Evolutionary conservation across 2,329 filamentous ascomycete genomes (phyloP).

Genomic region (Rutstroemia sp.): DNA sequence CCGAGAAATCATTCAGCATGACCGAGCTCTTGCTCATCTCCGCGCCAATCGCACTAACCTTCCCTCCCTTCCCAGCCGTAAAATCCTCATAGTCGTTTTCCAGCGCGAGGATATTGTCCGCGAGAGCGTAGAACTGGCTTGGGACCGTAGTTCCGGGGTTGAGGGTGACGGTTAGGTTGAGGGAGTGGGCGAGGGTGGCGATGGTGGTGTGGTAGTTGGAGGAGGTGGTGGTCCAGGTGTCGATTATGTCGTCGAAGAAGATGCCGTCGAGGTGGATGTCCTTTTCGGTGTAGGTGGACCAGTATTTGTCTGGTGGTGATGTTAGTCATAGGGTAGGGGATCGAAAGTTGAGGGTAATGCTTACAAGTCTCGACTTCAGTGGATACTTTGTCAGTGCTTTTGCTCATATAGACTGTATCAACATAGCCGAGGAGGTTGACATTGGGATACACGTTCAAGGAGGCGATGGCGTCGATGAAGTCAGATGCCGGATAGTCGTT

Average conservation of each 20-base stretch:
- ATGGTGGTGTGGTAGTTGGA: not conserved
- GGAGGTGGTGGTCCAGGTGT: not conserved
- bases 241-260: constrained; percentile 5
- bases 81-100: not conserved
- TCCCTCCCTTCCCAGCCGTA: not conserved
- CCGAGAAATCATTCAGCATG: not conserved
- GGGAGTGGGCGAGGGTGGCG: not conserved
- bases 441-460: not conserved
- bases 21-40: not conserved
- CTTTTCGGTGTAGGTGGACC: constrained; percentile 1
- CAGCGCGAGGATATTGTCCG: constrained; percentile 1
- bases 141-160: constrained; percentile 1
- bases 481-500: not conserved
- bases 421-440: constrained; percentile 7
- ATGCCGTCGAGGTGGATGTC: not conserved
- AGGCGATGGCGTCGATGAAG: not conserved
- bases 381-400: not conserved
- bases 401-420: not conserved
- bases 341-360: not conserved
- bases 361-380: constrained; percentile 4
- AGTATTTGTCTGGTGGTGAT: not conserved
- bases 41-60: not conserved
- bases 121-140: not conserved
- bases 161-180: not conserved
- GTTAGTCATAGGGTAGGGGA: too few relatives aligned